Evolutionary conservation across 306 rosid species (phyloP), one percentile per base, ranked within the genome.

Genomic region (Cucurbita maxima): DNA sequence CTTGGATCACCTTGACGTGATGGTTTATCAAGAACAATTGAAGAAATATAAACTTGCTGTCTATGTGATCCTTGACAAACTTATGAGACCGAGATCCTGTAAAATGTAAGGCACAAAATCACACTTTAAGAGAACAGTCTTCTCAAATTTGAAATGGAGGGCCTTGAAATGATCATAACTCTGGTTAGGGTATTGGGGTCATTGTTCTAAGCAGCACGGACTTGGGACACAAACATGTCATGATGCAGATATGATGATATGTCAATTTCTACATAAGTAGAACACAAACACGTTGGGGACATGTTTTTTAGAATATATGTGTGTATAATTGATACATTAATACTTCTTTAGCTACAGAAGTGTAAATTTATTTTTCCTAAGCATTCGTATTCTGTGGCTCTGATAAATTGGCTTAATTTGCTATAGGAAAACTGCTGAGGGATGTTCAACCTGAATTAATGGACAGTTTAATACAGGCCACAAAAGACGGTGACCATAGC

Each of bases 371-470:
- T 68, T 68, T 68, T 47, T 11, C n/a, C n/a, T 2, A 22, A 68
- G 12, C 41, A 19, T 18, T 50, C 36, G 62, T 41, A 41, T 37
- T 63, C 0, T 51, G 71, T 14, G 74, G 22, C 4, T 76, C 70
- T 76, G 44, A 20, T 62, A 37, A 73, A 30, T 76, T 10, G 8
- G 20, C 70, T 16, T 44, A 73, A 77, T 57, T 76, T 71, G 68
- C 3, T 64, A 64, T 81, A 82, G 96, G 97, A 76, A 83, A 95
- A 83, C 83, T 91, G 79, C 81, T 91, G 67, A 84, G 96, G 41
- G 88, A 84, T 10, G 96, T 81, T 75, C 81, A 86, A 58, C 88
- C 95, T 1, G 96, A 88, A 62, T 87, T 95, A 80, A 88, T 95
- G 96, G 97, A 91, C 72, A 76, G 76, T 59, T 84, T 89, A 71